Conservation (phyloP, 345 rosid genomes). For the Pelargonium nanum region DNA sequence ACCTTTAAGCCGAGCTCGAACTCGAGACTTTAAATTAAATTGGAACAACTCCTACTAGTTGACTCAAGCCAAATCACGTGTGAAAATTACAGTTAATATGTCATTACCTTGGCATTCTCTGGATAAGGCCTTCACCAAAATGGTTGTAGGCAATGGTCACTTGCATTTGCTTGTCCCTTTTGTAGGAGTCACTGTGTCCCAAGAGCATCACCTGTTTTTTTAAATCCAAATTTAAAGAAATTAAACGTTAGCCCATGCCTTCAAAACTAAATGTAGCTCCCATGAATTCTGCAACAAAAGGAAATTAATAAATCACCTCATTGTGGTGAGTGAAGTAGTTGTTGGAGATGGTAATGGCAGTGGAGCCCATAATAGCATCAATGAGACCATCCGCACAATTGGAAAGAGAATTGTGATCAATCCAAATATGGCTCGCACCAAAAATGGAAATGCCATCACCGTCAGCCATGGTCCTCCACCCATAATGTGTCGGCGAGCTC, state of each 20-base stretch:
- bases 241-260: neutral
- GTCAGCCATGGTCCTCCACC: slow-evolving; percentile 74
- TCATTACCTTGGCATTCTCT: slow-evolving; percentile 88
- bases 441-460: slow-evolving; percentile 73
- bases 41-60: too few species aligned
- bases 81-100: too few species aligned
- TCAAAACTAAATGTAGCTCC: too few species aligned
- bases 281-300: too few species aligned
- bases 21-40: too few species aligned
- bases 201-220: slow-evolving; percentile 64
- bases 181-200: slow-evolving; percentile 92
- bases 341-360: slow-evolving; percentile 65
- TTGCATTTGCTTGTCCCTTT: slow-evolving; percentile 85
- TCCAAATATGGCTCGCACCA: slow-evolving; percentile 79
- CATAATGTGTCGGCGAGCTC: slow-evolving; percentile 74
- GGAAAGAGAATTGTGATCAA: slow-evolving; percentile 81
- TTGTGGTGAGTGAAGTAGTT: slow-evolving; percentile 71
- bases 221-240: too few species aligned
- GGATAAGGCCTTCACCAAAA: slow-evolving; percentile 94
- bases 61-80: too few species aligned
- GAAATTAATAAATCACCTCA: slow-evolving; percentile 50
- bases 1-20: too few species aligned
- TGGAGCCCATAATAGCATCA: slow-evolving; percentile 60
- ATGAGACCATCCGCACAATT: slow-evolving; percentile 76
- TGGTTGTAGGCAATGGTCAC: slow-evolving; percentile 96